Percentiles rank a stretch among this genome's conserved stretches.
Evolutionary conservation across 2,329 filamentous ascomycete genomes (phyloP).

Genomic region (Fusarium sp.): DNA sequence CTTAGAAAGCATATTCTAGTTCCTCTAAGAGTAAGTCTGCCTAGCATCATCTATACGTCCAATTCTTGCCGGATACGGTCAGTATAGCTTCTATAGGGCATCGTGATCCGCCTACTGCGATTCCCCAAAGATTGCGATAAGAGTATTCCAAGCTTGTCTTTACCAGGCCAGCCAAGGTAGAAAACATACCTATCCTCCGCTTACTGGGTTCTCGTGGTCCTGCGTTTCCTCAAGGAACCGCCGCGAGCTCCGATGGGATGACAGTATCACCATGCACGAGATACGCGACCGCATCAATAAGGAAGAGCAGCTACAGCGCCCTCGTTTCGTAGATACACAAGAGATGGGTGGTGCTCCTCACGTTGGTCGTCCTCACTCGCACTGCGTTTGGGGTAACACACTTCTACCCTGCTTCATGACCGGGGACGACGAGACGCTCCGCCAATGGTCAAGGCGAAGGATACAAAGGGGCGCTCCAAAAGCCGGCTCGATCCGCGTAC

Average conservation of each 20-base stretch:
- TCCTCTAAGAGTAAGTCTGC: no score
- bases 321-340: neutral
- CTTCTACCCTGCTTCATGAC: constrained; percentile 27
- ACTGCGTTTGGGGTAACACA: constrained; percentile 37
- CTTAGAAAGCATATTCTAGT: neutral
- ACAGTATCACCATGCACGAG: neutral
- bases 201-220: neutral
- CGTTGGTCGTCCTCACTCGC: constrained; percentile 20
- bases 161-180: neutral
- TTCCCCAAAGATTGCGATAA: no score
- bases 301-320: neutral
- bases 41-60: neutral
- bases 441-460: constrained; percentile 5
- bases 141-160: neutral
- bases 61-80: neutral
- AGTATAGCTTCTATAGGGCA: neutral
- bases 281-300: neutral
- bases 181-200: neutral
- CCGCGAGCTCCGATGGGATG: neutral
- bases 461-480: neutral
- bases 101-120: neutral
- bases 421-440: constrained; percentile 29
- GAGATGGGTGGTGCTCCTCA: neutral
- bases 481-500: neutral
- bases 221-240: neutral